A percentile compares a stretch with the other conserved stretches of the same genome.
Evolutionary conservation across 148 eudicot species (phyloP).

Genomic region (Dianthus caryophyllus): DNA sequence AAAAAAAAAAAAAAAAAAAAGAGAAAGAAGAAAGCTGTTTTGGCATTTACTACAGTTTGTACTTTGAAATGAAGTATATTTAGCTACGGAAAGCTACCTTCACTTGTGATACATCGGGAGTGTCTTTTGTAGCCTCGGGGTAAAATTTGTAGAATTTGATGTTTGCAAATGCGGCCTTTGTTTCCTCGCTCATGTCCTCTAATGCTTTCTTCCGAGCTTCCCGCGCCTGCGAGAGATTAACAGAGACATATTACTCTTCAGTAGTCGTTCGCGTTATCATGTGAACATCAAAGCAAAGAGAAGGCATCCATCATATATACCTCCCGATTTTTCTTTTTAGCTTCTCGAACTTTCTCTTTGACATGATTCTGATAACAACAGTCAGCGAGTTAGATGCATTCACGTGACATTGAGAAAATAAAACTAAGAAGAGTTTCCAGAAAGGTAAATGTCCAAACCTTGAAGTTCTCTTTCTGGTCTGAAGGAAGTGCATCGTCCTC

Average conservation of each 20-base stretch:
- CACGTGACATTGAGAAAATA: constrained; percentile 1
- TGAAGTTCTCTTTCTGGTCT: constrained; percentile 73
- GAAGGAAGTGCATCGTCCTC: constrained; percentile 63
- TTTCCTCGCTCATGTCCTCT: constrained; percentile 75
- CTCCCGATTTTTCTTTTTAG: constrained; percentile 76
- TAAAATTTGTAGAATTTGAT: constrained; percentile 87
- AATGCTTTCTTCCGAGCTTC: constrained; percentile 73
- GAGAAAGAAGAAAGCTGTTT: too few relatives aligned
- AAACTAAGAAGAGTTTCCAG: not conserved
- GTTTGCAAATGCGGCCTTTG: constrained; percentile 61
- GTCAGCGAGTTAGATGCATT: not conserved
- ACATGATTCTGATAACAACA: constrained; percentile 59
- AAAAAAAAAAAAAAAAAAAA: too few relatives aligned
- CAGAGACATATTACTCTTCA: not conserved
- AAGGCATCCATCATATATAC: constrained; percentile 30
- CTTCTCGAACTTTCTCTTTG: constrained; percentile 76
- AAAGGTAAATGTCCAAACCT: constrained; percentile 39
- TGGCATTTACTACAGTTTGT: too few relatives aligned
- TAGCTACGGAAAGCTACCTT: constrained; percentile 44
- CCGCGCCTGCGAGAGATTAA: constrained; percentile 60
- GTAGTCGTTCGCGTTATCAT: not conserved
- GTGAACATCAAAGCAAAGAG: not conserved
- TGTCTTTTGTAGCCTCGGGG: constrained; percentile 64
- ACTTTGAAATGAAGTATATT: not conserved
- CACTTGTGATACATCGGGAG: constrained; percentile 85